Base-by-base conservation (phyloP, 1,284 basidiomycete genomes). In the Cryptococcus sp. region DNA sequence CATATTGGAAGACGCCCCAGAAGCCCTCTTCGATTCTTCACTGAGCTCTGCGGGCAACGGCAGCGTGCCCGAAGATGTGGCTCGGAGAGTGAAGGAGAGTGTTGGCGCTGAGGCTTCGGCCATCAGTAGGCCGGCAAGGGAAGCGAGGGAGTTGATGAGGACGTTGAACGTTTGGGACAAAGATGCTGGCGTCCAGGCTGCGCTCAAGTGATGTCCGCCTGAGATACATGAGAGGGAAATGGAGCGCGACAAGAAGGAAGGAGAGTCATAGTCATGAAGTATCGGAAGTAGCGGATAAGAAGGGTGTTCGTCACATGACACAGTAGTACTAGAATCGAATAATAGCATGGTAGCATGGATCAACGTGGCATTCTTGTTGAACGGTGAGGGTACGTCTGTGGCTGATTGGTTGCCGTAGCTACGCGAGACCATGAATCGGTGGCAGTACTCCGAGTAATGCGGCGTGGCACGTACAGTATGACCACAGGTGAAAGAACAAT, bases 71-170 rank as follows among this genome's bases (percentile, higher is more conserved):
- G 81, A 83, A n/a, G 83, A 81, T 46, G 84, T 93, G 16, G 85
- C 88, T 3, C 84, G 87, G 69, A 91, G 92, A 73, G 82, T 90
- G 1, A 79, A 87, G 58, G 86, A 88, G 65, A 87, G 86, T 69
- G 83, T 86, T 3, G 52, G 43, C 5, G 39, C 49, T 39, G 47
- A 38, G 4, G 47, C 49, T 27, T 47, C 52, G 3, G 82, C 83
- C n/a, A 86, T 94, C 50, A 83, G 89, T 17, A 82, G 92, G 49
- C 91, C 91, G 0, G 90, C 91, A 13, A 82, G 93, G 50, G 92
- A 96, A 70, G 87, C 91, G 4, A 83, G 86, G 65, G 93, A 96
- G 52, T 64, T 89, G 45, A 76, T 97, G 51, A 88, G 82, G 68
- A 78, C 72, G 42, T 63, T 65, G 46, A 61, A 54, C 13, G 13